A percentile compares a stretch with the other conserved stretches of the same genome.
These are phyloP conservation scores for Nitzschia sp. DNA, from an alignment of 108 stramenopile species.

Conservation along the genomic window DNA sequence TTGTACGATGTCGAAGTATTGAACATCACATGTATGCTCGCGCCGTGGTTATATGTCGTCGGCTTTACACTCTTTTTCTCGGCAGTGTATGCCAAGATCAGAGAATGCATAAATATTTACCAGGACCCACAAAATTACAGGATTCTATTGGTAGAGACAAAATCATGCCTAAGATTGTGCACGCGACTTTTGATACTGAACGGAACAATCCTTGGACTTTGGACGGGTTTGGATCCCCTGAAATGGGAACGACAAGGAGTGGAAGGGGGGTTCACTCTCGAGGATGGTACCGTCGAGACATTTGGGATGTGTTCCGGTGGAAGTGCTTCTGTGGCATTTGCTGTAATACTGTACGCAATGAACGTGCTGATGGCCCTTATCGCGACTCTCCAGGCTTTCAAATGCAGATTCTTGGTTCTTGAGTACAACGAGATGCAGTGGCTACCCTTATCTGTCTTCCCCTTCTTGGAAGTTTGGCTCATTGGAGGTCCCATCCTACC, in stretches of 20 bases:
- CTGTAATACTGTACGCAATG: slow-evolving; percentile 3
- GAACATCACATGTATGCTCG: slow-evolving; percentile 30
- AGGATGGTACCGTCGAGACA: slow-evolving; percentile 23
- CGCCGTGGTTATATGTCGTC: slow-evolving; percentile 45
- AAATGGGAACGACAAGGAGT: slow-evolving; percentile 28
- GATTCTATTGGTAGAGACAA: slow-evolving; percentile 13
- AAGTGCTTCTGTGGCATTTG: slow-evolving; percentile 13
- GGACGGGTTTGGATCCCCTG: slow-evolving; percentile 37
- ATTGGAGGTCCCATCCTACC: slow-evolving; percentile 25
- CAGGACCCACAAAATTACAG: slow-evolving; percentile 21
- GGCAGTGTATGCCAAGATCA: slow-evolving; percentile 52
- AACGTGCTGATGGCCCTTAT: slow-evolving; percentile 17
- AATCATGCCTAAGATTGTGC: slow-evolving; percentile 6
- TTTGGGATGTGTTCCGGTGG: slow-evolving; percentile 24
- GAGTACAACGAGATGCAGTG: slow-evolving; percentile 43
- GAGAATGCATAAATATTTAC: slow-evolving; percentile 41
- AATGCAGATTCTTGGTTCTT: slow-evolving; percentile 32
- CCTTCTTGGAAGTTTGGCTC: slow-evolving; percentile 35
- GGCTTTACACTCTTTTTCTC: slow-evolving; percentile 57
- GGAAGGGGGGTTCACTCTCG: slow-evolving; percentile 1
- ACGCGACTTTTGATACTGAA: slow-evolving; percentile 25
- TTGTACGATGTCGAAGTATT: slow-evolving; percentile 9
- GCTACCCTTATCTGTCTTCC: slow-evolving; percentile 29
- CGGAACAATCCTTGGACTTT: slow-evolving; percentile 25
- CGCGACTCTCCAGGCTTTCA: slow-evolving; percentile 28